A percentile compares a stretch with the other conserved stretches of the same genome.
Evolutionary conservation across 768 basidiomycete species (phyloP).

Genomic region (Cytidiella melzeri): DNA sequence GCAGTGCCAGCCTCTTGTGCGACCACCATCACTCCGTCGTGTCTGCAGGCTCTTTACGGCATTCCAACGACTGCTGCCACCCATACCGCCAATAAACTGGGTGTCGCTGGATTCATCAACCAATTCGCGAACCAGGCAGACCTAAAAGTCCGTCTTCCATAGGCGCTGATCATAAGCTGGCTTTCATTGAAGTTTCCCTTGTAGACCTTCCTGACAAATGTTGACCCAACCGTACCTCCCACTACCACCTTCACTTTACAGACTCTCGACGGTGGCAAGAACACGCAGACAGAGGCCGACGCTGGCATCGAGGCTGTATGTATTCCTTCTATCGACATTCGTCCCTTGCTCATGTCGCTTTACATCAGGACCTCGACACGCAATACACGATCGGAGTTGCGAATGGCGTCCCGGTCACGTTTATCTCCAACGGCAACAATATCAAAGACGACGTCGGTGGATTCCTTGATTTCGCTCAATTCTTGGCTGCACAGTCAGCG

Average conservation of each 20-base stretch:
- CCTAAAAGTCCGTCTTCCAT: conserved; percentile 14
- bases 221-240: conserved; percentile 20
- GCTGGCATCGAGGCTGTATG: conserved; percentile 26
- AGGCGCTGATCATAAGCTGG: conserved; percentile 17
- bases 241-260: conserved; percentile 19
- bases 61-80: conserved; percentile 28
- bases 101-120: conserved; percentile 27
- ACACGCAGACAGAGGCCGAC: conserved; percentile 18
- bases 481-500: conserved; percentile 16
- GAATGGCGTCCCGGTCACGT: conserved; percentile 24
- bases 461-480: conserved; percentile 28
- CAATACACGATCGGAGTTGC: conserved; percentile 33
- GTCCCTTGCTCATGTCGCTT: conserved; percentile 9
- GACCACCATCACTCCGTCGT: conserved; percentile 22
- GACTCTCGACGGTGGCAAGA: conserved; percentile 24
- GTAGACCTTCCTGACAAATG: conserved; percentile 21
- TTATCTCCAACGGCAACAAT: conserved; percentile 29
- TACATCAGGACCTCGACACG: conserved; percentile 28
- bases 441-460: conserved; percentile 25
- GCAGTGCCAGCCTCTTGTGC: conserved; percentile 22
- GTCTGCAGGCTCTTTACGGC: conserved; percentile 30
- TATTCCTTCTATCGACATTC: neutral
- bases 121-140: conserved; percentile 27
- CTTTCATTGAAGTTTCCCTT: conserved; percentile 21
- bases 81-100: conserved; percentile 20